Evolutionary conservation across 768 basidiomycete genomes (phyloP).

Genomic region (Mycena chlorophos): DNA sequence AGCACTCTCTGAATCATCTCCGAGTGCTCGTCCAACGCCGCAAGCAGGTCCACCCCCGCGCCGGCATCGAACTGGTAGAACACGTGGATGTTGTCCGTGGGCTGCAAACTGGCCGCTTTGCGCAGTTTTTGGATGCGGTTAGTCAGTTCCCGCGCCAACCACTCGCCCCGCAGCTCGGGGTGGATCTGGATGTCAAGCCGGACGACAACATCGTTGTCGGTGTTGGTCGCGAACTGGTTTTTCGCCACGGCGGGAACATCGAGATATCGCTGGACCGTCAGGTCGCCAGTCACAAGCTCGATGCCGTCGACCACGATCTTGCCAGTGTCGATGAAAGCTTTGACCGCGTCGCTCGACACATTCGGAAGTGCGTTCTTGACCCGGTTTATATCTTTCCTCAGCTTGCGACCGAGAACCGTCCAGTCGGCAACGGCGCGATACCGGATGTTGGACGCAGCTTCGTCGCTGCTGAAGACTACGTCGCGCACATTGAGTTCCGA

Average conservation of each 20-base stretch:
- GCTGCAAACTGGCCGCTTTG: conserved; percentile 93
- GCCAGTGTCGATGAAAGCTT: conserved; percentile 70
- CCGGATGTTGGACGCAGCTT: conserved; percentile 78
- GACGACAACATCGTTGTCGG: conserved; percentile 93
- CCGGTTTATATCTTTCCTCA: conserved; percentile 86
- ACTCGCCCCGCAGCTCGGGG: conserved; percentile 83
- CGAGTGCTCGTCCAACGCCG: conserved; percentile 63
- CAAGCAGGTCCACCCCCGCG: conserved; percentile 59
- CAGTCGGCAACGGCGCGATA: conserved; percentile 95
- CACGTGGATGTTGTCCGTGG: conserved; percentile 90
- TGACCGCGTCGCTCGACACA: conserved; percentile 81
- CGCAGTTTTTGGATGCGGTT: conserved; percentile 93
- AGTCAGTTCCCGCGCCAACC: conserved; percentile 84
- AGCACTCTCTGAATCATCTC: conserved; percentile 75
- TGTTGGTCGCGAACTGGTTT: conserved; percentile 76
- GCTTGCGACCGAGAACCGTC: conserved; percentile 89
- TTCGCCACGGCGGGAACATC: conserved; percentile 65
- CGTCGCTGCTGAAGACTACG: conserved; percentile 86
- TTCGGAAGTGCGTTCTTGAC: conserved; percentile 86
- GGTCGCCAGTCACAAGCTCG: conserved; percentile 85
- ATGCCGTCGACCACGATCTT: conserved; percentile 87
- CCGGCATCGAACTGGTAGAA: conserved; percentile 81
- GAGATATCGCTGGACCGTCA: conserved; percentile 88
- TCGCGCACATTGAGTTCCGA: conserved; percentile 96
- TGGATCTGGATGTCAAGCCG: conserved; percentile 88